Conservation (phyloP, 176 grass and related monocot species). For the Carex scoparia region DNA sequence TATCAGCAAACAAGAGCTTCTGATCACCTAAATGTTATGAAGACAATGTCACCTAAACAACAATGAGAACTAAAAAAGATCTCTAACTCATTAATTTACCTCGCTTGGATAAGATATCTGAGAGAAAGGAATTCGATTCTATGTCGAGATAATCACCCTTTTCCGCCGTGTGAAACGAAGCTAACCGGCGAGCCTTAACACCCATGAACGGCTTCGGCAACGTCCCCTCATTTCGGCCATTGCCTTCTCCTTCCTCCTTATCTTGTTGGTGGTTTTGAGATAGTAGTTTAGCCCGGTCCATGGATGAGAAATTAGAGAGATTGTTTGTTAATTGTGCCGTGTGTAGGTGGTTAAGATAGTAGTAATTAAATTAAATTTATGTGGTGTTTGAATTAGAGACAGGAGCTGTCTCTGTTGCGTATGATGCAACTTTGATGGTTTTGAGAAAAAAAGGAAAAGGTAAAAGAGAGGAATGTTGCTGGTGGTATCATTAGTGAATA, state of each 20-base stretch:
- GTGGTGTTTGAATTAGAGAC: slow-evolving; percentile 12
- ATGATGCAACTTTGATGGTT: slow-evolving; percentile 6
- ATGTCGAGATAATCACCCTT: slow-evolving; percentile 83
- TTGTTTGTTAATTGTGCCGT: not conserved
- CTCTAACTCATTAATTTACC: slow-evolving; percentile 27
- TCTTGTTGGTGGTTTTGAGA: slow-evolving; percentile 1
- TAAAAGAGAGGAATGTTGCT: not conserved
- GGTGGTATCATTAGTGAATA: not conserved
- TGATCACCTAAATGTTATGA: slow-evolving; percentile 58
- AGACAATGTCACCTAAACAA: not conserved
- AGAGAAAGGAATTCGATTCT: slow-evolving; percentile 53
- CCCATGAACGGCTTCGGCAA: slow-evolving; percentile 44
- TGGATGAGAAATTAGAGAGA: not conserved
- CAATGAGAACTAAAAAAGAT: not conserved
- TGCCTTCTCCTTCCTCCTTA: not conserved
- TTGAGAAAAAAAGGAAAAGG: not conserved
- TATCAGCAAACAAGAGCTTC: slow-evolving; percentile 84
- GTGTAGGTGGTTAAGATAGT: not conserved
- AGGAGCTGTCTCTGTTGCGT: slow-evolving; percentile 23
- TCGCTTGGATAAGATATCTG: slow-evolving; percentile 81
- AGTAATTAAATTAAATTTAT: not conserved
- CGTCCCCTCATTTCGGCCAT: not conserved
- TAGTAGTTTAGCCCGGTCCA: not conserved
- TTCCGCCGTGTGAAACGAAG: slow-evolving; percentile 42
- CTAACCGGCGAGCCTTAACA: slow-evolving; percentile 59